These are phyloP conservation scores for Suillus tomentosus DNA, from an alignment of 768 basidiomycete species.

Conservation along the genomic window DNA sequence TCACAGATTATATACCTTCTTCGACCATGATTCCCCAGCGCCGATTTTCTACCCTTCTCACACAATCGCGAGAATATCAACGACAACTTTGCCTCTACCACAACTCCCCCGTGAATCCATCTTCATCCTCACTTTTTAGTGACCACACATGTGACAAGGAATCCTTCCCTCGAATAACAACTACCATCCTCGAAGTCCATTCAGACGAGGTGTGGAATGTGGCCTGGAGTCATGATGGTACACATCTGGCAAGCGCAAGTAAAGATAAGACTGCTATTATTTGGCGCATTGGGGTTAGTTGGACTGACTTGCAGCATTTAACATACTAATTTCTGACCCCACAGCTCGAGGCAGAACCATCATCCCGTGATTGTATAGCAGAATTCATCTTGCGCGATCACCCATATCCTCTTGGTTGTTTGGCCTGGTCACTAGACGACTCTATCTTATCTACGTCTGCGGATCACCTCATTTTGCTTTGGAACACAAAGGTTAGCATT, in stretches of 20 bases:
- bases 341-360: constrained; percentile 49
- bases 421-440: constrained; percentile 95
- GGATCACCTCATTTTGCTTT: constrained; percentile 82
- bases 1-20: constrained; percentile 82
- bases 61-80: constrained; percentile 84
- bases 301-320: constrained; percentile 15
- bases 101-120: constrained; percentile 59
- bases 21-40: constrained; percentile 91
- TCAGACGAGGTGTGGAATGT: constrained; percentile 95
- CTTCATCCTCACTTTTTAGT: constrained; percentile 77
- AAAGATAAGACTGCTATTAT: constrained; percentile 88
- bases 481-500: constrained; percentile 79
- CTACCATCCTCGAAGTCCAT: constrained; percentile 83
- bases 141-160: constrained; percentile 84
- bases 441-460: constrained; percentile 79
- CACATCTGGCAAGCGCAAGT: constrained; percentile 82
- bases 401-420: constrained; percentile 70
- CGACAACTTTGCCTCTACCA: constrained; percentile 85
- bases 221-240: constrained; percentile 92
- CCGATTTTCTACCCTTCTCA: constrained; percentile 80
- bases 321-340: constrained; percentile 20
- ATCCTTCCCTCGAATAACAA: constrained; percentile 84
- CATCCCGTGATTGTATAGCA: constrained; percentile 59
- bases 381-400: constrained; percentile 74
- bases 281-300: constrained; percentile 80